phyloP scores from a whole-genome alignment of 768 basidiomycete species.

The Termitomyces sp. region DNA sequence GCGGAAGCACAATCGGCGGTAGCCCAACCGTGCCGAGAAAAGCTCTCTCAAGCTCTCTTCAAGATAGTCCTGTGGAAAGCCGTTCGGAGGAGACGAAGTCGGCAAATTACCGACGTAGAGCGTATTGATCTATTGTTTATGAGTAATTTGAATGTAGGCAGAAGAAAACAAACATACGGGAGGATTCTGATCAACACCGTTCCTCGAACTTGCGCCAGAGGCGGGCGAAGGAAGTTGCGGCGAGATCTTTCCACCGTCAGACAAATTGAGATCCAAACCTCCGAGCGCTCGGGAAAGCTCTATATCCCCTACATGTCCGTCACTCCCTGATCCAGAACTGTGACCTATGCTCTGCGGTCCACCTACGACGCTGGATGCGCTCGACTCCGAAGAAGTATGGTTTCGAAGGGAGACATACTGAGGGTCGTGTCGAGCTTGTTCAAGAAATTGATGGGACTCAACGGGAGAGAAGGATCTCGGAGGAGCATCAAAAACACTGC shows the following conservation, averaged over 20 bases:
- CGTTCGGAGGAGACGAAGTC: slow-evolving; percentile 63
- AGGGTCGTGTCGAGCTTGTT: slow-evolving; percentile 11
- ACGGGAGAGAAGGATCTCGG: slow-evolving; percentile 13
- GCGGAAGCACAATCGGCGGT: slow-evolving; percentile 87
- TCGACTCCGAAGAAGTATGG: slow-evolving; percentile 22
- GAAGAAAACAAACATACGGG: slow-evolving; percentile 46
- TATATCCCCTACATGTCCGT: slow-evolving; percentile 17
- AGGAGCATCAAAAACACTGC: slow-evolving; percentile 4
- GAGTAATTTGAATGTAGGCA: background rate
- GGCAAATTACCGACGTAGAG: slow-evolving; percentile 99
- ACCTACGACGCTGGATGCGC: slow-evolving; percentile 25
- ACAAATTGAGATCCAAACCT: slow-evolving; percentile 50
- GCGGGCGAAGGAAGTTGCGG: slow-evolving; percentile 77
- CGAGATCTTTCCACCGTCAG: slow-evolving; percentile 50
- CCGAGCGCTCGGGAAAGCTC: slow-evolving; percentile 36
- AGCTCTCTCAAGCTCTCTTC: slow-evolving; percentile 84
- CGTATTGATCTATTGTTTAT: slow-evolving; percentile 72
- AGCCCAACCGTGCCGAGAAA: slow-evolving; percentile 78
- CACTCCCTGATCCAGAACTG: slow-evolving; percentile 1
- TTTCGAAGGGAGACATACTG: slow-evolving; percentile 6
- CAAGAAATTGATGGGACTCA: slow-evolving; percentile 14
- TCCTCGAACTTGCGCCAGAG: slow-evolving; percentile 50
- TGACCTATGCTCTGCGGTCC: slow-evolving; percentile 18
- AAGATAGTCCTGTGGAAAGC: slow-evolving; percentile 73
- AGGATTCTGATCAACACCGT: slow-evolving; percentile 84